Base-by-base conservation (phyloP, 2,329 filamentous ascomycete species). In the Pyrenochaeta sp. region DNA sequence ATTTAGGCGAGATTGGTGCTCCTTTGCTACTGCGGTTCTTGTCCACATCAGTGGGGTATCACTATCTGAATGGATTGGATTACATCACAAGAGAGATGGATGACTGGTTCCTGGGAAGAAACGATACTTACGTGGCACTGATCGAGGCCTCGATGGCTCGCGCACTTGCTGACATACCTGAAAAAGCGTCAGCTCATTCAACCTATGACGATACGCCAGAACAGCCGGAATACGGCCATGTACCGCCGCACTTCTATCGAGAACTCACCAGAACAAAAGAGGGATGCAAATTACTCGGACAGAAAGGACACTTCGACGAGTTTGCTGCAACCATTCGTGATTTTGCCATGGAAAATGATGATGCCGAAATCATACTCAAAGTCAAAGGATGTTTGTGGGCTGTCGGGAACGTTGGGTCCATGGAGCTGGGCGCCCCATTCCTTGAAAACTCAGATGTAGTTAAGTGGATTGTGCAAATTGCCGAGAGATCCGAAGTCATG, bases 51-150 rank as follows among this genome's bases (percentile, higher is more conserved):
- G 94, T 97, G 51, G 95, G 95, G 44, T 99, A 99, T 71, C 93
- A 98, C 75, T 99, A 99, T 75, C 83, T 99, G 5, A 92, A 98
- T 71, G 95, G 93, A 0, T 82, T 99, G 37, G 96, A 99, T 78
- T 99, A 99, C 73, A 99, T 99, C 75, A 97, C 93, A 57, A 95
- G 96, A 72, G 96, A 99, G 75, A 99, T 99, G 95, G 95, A 99
- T 65, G 96, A 99, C 77, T 99, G 95, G 95, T 99, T 98, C 71
- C 82, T 99, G 15, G 95, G 95, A 12, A 88, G 95, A 39, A 99
- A 99, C 71, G 94, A 99, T 73, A 89, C 88, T n/a, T 99, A 99
- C 64, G 95, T 99, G 45, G 85, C 87, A 32, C 85, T 98, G 35
- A 94, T 99, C 35, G 95, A 99, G 75, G 95, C 96, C n/a, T 96